phyloP scores from a whole-genome alignment of 2,329 filamentous ascomycete species.

The Fusarium chuoi region DNA sequence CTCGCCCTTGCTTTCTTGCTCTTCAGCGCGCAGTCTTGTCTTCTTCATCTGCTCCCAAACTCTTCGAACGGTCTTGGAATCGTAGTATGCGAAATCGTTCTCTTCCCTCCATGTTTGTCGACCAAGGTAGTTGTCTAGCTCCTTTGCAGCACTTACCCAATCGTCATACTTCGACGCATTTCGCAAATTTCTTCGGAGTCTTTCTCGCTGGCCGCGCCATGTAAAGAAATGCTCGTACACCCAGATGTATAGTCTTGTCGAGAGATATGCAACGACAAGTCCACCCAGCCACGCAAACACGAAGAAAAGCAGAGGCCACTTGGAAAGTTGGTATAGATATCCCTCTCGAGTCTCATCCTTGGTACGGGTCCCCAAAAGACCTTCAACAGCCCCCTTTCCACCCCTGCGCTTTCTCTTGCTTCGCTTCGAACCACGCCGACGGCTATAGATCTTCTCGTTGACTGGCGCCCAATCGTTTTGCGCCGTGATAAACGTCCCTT shows the following conservation, averaged over 20 bases:
- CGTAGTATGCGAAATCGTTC: slow-evolving; percentile 86
- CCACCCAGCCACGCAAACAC: slow-evolving; percentile 84
- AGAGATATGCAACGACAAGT: slow-evolving; percentile 76
- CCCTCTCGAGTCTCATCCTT: slow-evolving; percentile 96
- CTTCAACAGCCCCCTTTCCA: slow-evolving; percentile 52
- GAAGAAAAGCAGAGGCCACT: slow-evolving; percentile 88
- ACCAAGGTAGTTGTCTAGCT: slow-evolving; percentile 82
- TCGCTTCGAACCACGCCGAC: slow-evolving; percentile 53
- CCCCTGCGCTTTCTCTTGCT: slow-evolving; percentile 46
- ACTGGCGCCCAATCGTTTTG: slow-evolving; percentile 97
- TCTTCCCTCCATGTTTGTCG: slow-evolving; percentile 83
- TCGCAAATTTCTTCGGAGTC: slow-evolving; percentile 76
- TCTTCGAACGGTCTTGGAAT: slow-evolving; percentile 81
- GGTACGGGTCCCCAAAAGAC: slow-evolving; percentile 65
- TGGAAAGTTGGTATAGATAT: slow-evolving; percentile 86
- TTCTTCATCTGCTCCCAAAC: slow-evolving; percentile 80
- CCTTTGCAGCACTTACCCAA: slow-evolving; percentile 83
- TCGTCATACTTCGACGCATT: slow-evolving; percentile 79
- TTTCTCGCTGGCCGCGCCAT: slow-evolving; percentile 84
- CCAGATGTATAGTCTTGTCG: slow-evolving; percentile 89
- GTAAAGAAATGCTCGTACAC: slow-evolving; percentile 91
- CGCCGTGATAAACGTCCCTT: slow-evolving; percentile 79
- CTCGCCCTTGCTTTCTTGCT: slow-evolving; percentile 55
- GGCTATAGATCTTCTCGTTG: slow-evolving; percentile 70
- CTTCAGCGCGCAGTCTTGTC: slow-evolving; percentile 69